phyloP scores from a whole-genome alignment of 106 monocot species.

The Platanthera zijinensis region DNA sequence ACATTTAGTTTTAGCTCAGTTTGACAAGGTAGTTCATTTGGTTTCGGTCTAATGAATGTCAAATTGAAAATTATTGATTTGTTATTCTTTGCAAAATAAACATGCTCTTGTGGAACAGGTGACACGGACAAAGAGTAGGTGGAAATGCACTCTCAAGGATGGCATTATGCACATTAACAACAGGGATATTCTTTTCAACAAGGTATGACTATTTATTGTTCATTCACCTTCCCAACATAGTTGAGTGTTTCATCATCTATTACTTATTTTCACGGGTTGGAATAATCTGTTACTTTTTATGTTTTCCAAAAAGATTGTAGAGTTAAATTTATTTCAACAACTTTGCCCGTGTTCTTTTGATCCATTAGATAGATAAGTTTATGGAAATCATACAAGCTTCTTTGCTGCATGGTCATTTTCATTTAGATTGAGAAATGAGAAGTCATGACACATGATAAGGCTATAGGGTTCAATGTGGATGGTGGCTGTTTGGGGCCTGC shows the following conservation, averaged over 20 bases:
- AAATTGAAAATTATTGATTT: background rate
- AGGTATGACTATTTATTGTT: constrained; percentile 30
- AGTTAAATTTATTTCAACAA: background rate
- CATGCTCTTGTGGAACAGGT: constrained; percentile 35
- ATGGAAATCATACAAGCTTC: background rate
- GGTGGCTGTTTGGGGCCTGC: no score
- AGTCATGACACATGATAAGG: background rate
- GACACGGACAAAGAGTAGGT: constrained; percentile 73
- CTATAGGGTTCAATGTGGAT: no score
- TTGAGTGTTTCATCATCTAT: background rate
- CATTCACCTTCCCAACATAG: background rate
- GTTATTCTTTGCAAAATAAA: background rate
- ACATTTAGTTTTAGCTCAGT: constrained; percentile 90
- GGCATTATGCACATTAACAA: constrained; percentile 93
- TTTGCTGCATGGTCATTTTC: background rate
- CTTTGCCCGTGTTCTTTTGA: background rate
- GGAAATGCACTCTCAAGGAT: constrained; percentile 95
- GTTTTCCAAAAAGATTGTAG: background rate
- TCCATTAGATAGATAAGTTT: background rate
- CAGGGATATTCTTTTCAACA: constrained; percentile 90
- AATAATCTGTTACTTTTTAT: background rate
- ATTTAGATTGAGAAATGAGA: background rate
- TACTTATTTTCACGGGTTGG: background rate
- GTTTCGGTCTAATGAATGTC: background rate
- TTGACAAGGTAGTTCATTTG: constrained; percentile 65